A percentile compares a stretch with the other conserved stretches of the same genome.
Conservation (phyloP, 2,329 filamentous ascomycete species). For the Botrytis tulipae region DNA sequence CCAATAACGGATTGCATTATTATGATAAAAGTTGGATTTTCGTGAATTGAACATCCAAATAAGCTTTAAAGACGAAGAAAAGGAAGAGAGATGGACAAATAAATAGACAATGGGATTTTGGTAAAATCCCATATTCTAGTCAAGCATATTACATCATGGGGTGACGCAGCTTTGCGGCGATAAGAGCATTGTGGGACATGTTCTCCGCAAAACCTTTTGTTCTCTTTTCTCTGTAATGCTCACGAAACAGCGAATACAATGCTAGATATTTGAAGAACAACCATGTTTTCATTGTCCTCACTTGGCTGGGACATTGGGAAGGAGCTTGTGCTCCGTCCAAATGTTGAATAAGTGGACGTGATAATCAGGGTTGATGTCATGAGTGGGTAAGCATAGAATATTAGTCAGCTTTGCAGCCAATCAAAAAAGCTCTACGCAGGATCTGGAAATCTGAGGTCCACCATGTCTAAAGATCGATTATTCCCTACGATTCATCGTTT, state of each 20-base stretch:
- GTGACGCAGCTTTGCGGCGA: not conserved
- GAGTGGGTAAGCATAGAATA: not conserved
- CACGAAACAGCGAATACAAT: not conserved
- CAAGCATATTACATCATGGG: not conserved
- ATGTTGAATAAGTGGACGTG: not conserved
- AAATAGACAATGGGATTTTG: not conserved
- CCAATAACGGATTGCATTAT: slow-evolving; percentile 19
- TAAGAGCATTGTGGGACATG: not conserved
- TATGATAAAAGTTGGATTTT: not conserved
- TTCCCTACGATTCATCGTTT: not conserved
- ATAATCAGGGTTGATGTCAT: not conserved
- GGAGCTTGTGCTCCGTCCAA: not conserved
- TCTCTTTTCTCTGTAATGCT: not conserved
- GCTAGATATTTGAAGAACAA: not conserved
- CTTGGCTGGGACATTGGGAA: not conserved
- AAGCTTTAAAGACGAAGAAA: not conserved
- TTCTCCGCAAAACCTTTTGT: not conserved
- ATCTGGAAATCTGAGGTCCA: not conserved
- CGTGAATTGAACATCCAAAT: not conserved
- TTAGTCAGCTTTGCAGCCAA: not conserved
- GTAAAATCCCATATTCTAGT: not conserved
- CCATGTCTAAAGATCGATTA: not conserved
- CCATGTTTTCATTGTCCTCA: not conserved
- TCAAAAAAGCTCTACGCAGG: accelerated
- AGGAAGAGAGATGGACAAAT: not conserved